Evolutionary conservation across 2,329 filamentous ascomycete species (phyloP), one percentile per base, ranked within the genome.

Genomic region (Clonostachys rhizophaga): DNA sequence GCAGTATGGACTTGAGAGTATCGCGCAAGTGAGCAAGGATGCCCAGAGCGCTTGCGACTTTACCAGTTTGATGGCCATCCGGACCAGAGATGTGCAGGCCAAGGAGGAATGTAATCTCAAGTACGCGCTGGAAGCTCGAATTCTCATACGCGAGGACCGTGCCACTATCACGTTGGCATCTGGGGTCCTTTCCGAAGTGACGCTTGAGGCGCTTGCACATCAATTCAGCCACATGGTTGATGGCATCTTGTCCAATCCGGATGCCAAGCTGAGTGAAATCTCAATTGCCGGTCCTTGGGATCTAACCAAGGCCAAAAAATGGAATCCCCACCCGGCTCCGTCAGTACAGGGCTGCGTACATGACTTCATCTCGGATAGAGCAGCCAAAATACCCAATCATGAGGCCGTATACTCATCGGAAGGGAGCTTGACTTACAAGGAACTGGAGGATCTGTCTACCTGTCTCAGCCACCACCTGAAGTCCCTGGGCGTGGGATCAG

Each of bases 281-380:
- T 43, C 41, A 14, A 18, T 47, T 35, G 17, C 41, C 13, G 46
- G 46, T 4, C 24, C 34, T 7, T 47, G 46, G 46, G 46, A 47
- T 30, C 13, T 43, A 5, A 6, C 24, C 11, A 43, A 33, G 16
- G 11, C 14, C 44, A 13, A 68, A 70, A 52, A 74, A 73, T 49
- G 75, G 51, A 43, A 34, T 30, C 24, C 18, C n/a, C 42, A 43
- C 42, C 14, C 24, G 24, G 34, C 42, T 24, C 17, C 18, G 5
- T 10, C 12, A 5, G 42, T 43, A 18, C n/a, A 34, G 5, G 42
- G 34, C n/a, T 33, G 18, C 33, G 13, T 53, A 1, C 47, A 51
- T 41, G 44, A 48, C 42, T 30, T 16, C 13, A 30, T 43, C 24
- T 18, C 24, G 20, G 36, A n/a, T 8, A 30, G 24, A 30, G 9